Base-by-base conservation (phyloP, 257 asterid genomes). In the Coffea canephora region DNA sequence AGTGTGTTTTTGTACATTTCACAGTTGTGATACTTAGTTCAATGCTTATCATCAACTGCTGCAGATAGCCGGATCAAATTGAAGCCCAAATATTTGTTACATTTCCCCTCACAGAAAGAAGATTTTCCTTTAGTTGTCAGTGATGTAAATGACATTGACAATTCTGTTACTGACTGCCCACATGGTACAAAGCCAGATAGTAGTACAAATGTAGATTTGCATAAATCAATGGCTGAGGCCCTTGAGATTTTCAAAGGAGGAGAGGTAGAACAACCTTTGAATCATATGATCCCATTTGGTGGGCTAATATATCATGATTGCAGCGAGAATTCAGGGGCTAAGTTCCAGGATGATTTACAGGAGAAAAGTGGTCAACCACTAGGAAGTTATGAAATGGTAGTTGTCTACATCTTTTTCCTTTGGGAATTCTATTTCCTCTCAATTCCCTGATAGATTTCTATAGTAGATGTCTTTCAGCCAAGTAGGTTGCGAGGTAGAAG, bases 301-400 rank as follows among this genome's bases (percentile, higher is more conserved):
- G 83, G 73, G 81, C 75, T 75, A 67, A 81, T 81, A 76, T 79
- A 77, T 68, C 81, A 80, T 81, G 85, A 83, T 62, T 73, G 39
- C 43, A 82, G 75, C 73, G 89, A 81, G 83, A 89, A 86, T 76
- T 91, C 97, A 55, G 85, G 91, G 94, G 89, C 94, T 74, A 94
- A 91, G 74, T 83, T 89, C 86, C 88, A 88, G 65, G 90, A 91
- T 79, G 78, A 91, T 83, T 92, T 87, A 78, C 85, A 84, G 71
- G 91, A 84, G 79, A 84, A 81, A 83, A 87, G 78, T 79, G 85
- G 75, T 71, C 83, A 10, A 69, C 86, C 55, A 25, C 87, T 46
- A 69, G 92, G 82, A 84, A 86, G 86, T 77, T 62, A 87, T 55
- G 73, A 88, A 81, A 85, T 65, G 89, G 98, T 92, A 77, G 59